Evolutionary conservation across 1,284 basidiomycete genomes (phyloP), one percentile per base, ranked within the genome.

Genomic region (Naganishia sp.): DNA sequence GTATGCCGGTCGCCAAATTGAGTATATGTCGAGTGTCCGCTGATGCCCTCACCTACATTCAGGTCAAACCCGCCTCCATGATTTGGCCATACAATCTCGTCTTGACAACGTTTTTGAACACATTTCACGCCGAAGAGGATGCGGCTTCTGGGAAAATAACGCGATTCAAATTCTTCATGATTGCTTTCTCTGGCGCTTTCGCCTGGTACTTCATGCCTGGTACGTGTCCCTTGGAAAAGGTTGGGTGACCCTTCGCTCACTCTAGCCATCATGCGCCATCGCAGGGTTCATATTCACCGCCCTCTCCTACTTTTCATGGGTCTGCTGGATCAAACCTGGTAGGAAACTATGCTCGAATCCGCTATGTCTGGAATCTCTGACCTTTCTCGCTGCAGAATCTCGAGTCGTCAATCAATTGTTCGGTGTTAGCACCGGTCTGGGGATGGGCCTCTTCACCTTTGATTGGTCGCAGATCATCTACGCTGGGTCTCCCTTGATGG

Each of bases 1-100:
- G 54, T 69, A 31, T 35, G 66, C 17, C 15, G 21, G n/a, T 21
- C 39, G 42, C 39, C 21, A 13, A 7, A 35, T 23, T 4, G 25
- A 56, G 18, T 18, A 10, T 18, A 43, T 42, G 39, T 31, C 42
- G 13, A 6, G n/a, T 25, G 15, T 28, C 41, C 17, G 45, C 18
- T 25, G 21, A 43, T n/a, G 21, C 9, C 54, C 39, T 42, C 23
- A 45, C 25, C n/a, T 32, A 46, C 21, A 10, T 39, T 18, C 18
- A 47, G 58, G 58, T 61, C 6, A 51, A 42, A 89, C 96, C 96
- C 0, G 94, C 94, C 3, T 90, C 89, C 70, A 94, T 99, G 91
- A 89, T 99, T 61, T 99, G 96, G 96, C 96, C 96, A 0, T 88
- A 91, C 76, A 94, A 95, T 75, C 83, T 99, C 31, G 90, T 96